Evolutionary conservation across 176 grass and related monocot genomes (phyloP), one percentile per base, ranked within the genome.

Genomic region (Eremochloa ophiuroides): DNA sequence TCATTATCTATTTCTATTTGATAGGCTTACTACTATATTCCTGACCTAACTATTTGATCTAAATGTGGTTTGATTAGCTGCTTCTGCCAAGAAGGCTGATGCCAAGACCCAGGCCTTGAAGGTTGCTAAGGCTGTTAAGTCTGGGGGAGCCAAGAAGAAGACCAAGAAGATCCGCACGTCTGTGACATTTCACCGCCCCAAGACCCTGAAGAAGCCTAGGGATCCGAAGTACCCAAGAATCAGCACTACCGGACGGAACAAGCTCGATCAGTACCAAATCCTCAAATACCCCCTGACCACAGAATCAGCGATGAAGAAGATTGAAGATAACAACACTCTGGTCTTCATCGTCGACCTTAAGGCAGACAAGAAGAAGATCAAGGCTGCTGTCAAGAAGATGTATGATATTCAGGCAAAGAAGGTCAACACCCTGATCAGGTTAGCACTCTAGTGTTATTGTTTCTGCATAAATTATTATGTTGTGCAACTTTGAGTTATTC

Each of bases 311-410:
- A 94, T 91, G 92, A 94, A 94, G 89, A 94, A 91, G 39, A 94
- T 94, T 40, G 92, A 94, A 71, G 92, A 94, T 56, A 91, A 94
- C 82, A 94, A 91, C 74, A 94, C 92, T 28, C 76, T 94, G 27
- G 89, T 94, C 16, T 94, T 94, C 76, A 91, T 94, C n/a, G 92
- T 94, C 0, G 89, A 94, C 79, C 81, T 94, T 42, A 87, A 88
- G 74, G 92, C 92, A 1, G 89, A 94, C 77, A 94, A 91, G 84
- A 94, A 94, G 42, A 94, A 91, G 86, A 94, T 94, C 39, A 94
- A 94, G 86, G 92, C 86, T 61, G 89, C 89, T 6, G 86, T 94
- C 22, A 94, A 94, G 81, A 91, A 91, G 73, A 91, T 94, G 92
- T 94, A 94, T 1, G 89, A 91, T 77, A 94, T 94, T 31, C 86